Evolutionary conservation across 345 rosid genomes (phyloP).

Genomic region (Aquilaria malaccensis): DNA sequence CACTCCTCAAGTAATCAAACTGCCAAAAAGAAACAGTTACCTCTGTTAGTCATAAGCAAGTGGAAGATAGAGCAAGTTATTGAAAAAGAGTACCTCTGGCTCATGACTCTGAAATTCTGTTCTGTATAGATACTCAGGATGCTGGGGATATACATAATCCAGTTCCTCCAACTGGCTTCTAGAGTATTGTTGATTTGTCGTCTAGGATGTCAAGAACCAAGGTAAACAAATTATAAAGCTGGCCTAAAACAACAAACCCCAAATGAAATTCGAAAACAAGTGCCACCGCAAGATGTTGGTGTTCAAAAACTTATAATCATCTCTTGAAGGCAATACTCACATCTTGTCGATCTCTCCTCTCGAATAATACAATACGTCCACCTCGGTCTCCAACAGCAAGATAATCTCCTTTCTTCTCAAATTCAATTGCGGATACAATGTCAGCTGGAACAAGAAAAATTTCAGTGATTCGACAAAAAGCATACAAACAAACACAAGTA

Average conservation of each 20-base stretch:
- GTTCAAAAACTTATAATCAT: not conserved
- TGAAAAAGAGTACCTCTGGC: constrained; percentile 42
- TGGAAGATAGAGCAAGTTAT: not conserved
- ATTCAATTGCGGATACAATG: constrained; percentile 42
- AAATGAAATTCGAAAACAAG: constrained; percentile 3
- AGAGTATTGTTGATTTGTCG: constrained; percentile 16
- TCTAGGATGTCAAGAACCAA: constrained; percentile 25
- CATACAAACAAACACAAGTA: not conserved
- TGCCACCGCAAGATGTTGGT: not conserved
- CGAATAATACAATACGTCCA: constrained; percentile 55
- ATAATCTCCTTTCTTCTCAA: constrained; percentile 49
- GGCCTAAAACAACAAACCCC: constrained; percentile 7
- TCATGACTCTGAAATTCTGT: constrained; percentile 72
- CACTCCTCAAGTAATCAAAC: constrained; percentile 68
- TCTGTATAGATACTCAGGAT: constrained; percentile 45
- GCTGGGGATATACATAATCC: constrained; percentile 26
- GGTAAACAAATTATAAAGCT: constrained; percentile 13
- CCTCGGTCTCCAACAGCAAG: constrained; percentile 61
- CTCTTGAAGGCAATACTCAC: constrained; percentile 15
- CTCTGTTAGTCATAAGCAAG: not conserved
- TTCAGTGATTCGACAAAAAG: not conserved
- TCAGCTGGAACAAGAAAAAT: constrained; percentile 27
- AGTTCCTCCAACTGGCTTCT: constrained; percentile 39
- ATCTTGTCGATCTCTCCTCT: constrained; percentile 27
- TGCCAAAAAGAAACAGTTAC: constrained; percentile 10